Conservation (phyloP, 1,139 yeast genomes). For the Suhomyces taliae region DNA sequence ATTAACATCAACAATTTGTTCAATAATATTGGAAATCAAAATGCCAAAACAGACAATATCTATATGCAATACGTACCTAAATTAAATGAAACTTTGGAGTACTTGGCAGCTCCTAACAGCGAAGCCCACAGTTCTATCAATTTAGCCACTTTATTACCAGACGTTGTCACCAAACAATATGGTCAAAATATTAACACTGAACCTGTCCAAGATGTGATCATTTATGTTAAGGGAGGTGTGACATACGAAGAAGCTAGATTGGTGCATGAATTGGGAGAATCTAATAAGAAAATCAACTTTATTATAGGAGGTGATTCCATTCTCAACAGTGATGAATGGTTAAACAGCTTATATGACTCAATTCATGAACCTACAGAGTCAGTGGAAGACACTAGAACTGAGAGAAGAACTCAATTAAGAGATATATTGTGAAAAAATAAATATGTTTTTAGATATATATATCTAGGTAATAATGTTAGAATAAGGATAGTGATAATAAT, state of each 20-base stretch:
- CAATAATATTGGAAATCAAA: conserved; percentile 22
- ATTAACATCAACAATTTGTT: conserved; percentile 26
- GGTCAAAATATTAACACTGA: conserved; percentile 23
- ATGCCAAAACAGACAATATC: conserved; percentile 44
- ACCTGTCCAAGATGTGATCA: conserved; percentile 70
- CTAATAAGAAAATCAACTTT: conserved; percentile 47
- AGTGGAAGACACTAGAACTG: conserved; percentile 4
- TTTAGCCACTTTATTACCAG: conserved; percentile 22
- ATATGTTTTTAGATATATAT: neutral
- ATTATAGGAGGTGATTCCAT: conserved; percentile 80
- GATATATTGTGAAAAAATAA: conserved; percentile 21
- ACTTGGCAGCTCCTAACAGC: conserved; percentile 19
- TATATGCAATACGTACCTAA: conserved; percentile 76
- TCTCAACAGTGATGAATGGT: conserved; percentile 58
- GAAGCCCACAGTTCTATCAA: conserved; percentile 6
- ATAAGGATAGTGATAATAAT: neutral
- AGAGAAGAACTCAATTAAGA: conserved; percentile 24
- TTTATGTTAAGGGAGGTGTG: conserved; percentile 86
- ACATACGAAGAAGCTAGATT: conserved; percentile 91
- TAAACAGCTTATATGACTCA: conserved; percentile 32
- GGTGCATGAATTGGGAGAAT: conserved; percentile 65
- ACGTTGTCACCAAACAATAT: conserved; percentile 32
- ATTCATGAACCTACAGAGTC: conserved; percentile 17
- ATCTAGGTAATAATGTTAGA: neutral
- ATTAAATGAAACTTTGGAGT: conserved; percentile 46